A percentile compares a stretch with the other conserved stretches of the same genome.
These are phyloP conservation scores for Begonia masoniana DNA, from an alignment of 306 rosid species.

Conservation along the genomic window DNA sequence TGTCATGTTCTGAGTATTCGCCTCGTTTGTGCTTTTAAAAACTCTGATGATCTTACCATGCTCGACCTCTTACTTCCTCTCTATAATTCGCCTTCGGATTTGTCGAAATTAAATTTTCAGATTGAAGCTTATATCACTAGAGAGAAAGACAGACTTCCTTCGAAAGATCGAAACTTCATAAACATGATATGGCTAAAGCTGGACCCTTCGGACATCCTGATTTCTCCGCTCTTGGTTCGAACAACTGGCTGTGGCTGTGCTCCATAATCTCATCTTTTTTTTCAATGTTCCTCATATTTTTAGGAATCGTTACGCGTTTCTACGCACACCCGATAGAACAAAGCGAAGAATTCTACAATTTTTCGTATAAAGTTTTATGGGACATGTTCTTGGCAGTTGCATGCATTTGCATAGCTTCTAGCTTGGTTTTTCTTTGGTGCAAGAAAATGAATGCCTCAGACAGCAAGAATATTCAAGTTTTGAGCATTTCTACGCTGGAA, in stretches of 20 bases:
- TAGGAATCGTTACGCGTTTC: conserved; percentile 25
- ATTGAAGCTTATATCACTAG: conserved; percentile 36
- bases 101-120: conserved; percentile 15
- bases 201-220: conserved; percentile 21
- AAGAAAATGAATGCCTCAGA: conserved; percentile 17
- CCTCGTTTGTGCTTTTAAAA: conserved; percentile 36
- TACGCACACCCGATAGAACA: conserved; percentile 25
- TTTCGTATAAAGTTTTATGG: conserved; percentile 25
- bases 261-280: conserved; percentile 26
- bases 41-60: conserved; percentile 25
- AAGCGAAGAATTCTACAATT: conserved; percentile 11
- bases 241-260: conserved; percentile 13
- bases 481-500: background rate
- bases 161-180: conserved; percentile 10
- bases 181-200: conserved; percentile 24
- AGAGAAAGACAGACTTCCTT: conserved; percentile 16
- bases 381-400: conserved; percentile 19
- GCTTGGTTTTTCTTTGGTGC: conserved; percentile 18
- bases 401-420: conserved; percentile 24
- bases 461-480: conserved; percentile 9
- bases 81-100: conserved; percentile 6
- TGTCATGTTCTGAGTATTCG: conserved; percentile 19
- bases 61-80: conserved; percentile 33
- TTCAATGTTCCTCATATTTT: conserved; percentile 19
- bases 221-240: conserved; percentile 20